Evolutionary conservation across 2,329 filamentous ascomycete species (phyloP), one percentile per base, ranked within the genome.

Genomic region (Aspergillus sp.): DNA sequence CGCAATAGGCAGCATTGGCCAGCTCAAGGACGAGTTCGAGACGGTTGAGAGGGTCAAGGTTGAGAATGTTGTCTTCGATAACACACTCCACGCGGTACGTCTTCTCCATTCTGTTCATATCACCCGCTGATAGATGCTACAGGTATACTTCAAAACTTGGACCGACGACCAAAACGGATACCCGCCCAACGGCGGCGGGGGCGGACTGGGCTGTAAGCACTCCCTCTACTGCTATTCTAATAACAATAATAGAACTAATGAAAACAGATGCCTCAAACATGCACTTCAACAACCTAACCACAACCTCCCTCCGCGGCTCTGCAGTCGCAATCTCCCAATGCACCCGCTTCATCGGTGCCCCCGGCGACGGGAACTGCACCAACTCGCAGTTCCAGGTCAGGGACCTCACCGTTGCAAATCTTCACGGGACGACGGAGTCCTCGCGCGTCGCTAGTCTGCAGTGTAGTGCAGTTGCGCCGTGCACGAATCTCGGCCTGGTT

Each of bases 71-170:
- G 73, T 71, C 2, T 77, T 78, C 52, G 62, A 75, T 48, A 75
- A 80, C 57, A 83, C 79, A 4, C 64, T 76, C 1, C 78, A 83
- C 59, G 79, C 75, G 1, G 76, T 64, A 19, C 15, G 58, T 17
- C 11, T 12, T 11, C 25, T 33, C n/a, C 25, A 4, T 12, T 3
- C 12, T 27, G 0, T 31, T 0, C 6, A 9, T 15, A 8, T 1
- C n/a, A n/a, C 21, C 23, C 14, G 19, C 23, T 41, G 17, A 25
- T 15, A 14, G 19, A 7, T 9, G 0, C 9, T 17, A 2, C 23
- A 41, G 62, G 49, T 75, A n/a, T 83, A 84, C 62, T 68, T 86
- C 58, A 86, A 87, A 72, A 86, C 83, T 0, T 87, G 84, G 84
- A 82, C 82, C 0, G 82, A 81, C 17, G 69, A 79, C 9, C 75